Base-by-base conservation (phyloP, 2,329 filamentous ascomycete species). In the Exserohilum rostratum region DNA sequence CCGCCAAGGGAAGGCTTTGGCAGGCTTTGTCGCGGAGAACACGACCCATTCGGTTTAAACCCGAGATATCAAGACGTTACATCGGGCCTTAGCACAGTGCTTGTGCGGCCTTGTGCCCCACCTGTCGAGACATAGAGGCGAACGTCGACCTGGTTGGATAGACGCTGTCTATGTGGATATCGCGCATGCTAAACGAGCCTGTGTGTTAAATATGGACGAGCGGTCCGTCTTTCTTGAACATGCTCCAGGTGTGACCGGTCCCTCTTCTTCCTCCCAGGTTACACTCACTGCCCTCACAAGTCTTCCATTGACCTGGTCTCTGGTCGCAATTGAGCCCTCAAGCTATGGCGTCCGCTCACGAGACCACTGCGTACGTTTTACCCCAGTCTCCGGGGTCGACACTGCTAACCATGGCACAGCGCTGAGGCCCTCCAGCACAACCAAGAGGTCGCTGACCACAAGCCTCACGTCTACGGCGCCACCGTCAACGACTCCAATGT, bases 401-500 rank as follows among this genome's bases (percentile, higher is more conserved):
- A 31, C 37, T 10, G 22, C 53, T 65, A 31, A 63, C 37, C 15
- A 5, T 30, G 18, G 17, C 5, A 45, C 35, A 74, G 72, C 47
- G 66, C 69, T 40, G 68, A 71, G 50, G 69, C 73, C 55, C 52
- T 65, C 50, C 62, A 72, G 52, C 66, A 70, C 38, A 51, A 57
- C 52, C 71, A 72, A 43, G 64, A 55, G 43, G 58, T 64, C 45
- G 63, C 68, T 22, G 69, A 74, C 49, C 66, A 71, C 31, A 55
- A 64, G 27, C 63, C 58, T 20, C 70, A 73, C 46, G 50, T 71
- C 17, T 65, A 62, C 37, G 71, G 70, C 29, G 65, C 67, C 25
- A 64, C 68, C 11, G 7, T 69, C 22, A 61, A 53, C 51, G 55
- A 64, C 40, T 48, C 59, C 52, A 64, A 62, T 22, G 54, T 65